Base-by-base conservation (phyloP, 306 rosid species). In the Glycyrrhiza uralensis region DNA sequence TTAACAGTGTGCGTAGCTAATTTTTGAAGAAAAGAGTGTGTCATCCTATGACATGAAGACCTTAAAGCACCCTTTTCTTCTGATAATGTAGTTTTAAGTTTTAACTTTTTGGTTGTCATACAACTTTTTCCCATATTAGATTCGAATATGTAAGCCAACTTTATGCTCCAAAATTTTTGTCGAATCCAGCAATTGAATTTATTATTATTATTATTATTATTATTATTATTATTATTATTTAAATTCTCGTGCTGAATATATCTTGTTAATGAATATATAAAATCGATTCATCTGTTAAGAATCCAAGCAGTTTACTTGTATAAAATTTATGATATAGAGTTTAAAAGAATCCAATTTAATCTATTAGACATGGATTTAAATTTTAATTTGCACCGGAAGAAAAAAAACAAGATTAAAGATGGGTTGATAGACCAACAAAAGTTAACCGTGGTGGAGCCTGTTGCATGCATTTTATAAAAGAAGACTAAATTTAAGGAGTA, bases 41-140 rank as follows among this genome's bases (percentile, higher is more conserved):
- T 17, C 70, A 50, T 9, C 7, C 57, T 42, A 9, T 24, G 8
- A 54, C 6, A 14, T 30, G n/a, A 20, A 33, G 22, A 13, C 55
- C 18, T 59, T 49, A 74, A 67, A 60, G 57, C 63, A 24, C 50
- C 29, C 29, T 71, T 72, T 22, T 63, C 51, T 32, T 44, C 4
- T 22, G 13, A 30, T 44, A 54, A 28, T 35, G 45, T 2, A 55
- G 4, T 55, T 42, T 64, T 57, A 29, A 55, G 1, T 45, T 54
- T 64, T 59, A 23, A 14, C 71, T 55, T 79, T 73, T 65, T 1
- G 13, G 68, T 72, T 57, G n/a, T 9, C 63, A 26, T 14, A 4
- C 47, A 33, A 33, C 19, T 28, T 73, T 36, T 73, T 36, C 28
- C 50, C 6, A 65, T 1, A 55, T 33, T 54, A 4, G 22, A 64